Conservation (phyloP, 1,284 basidiomycete genomes). For the Sanghuangporus baumii region DNA sequence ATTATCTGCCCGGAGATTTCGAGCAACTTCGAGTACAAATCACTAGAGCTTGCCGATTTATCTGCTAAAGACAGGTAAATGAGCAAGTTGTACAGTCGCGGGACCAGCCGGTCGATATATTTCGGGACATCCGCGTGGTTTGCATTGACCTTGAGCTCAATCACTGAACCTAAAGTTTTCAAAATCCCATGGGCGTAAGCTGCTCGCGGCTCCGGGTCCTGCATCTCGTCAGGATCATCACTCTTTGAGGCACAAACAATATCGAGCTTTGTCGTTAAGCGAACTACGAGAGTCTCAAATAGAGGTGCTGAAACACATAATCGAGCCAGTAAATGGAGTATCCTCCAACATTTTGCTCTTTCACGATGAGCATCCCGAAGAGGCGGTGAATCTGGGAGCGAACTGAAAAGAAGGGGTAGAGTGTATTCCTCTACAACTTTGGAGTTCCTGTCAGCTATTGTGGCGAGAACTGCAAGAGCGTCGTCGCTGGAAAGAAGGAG, state of each 20-base stretch:
- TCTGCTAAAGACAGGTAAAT: conserved; percentile 47
- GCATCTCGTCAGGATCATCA: conserved; percentile 14
- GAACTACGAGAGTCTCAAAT: conserved; percentile 81
- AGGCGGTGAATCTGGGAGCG: conserved; percentile 67
- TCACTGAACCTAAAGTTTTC: conserved; percentile 55
- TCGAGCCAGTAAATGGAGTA: conserved; percentile 65
- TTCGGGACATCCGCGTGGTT: conserved; percentile 69
- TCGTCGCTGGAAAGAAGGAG: conserved; percentile 44
- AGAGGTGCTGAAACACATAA: conserved; percentile 75
- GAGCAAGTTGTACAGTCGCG: conserved; percentile 66
- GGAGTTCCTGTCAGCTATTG: conserved; percentile 58
- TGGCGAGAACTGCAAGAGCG: conserved; percentile 63
- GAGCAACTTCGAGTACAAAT: conserved; percentile 63
- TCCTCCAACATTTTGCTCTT: conserved; percentile 62
- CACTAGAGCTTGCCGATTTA: conserved; percentile 33
- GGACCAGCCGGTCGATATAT: conserved; percentile 72
- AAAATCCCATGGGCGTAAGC: conserved; percentile 86
- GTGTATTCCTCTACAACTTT: conserved; percentile 72
- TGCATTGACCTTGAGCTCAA: conserved; percentile 59
- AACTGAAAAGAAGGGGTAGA: conserved; percentile 73
- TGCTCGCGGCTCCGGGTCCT: conserved; percentile 49
- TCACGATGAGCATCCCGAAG: conserved; percentile 46
- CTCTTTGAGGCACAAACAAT: conserved; percentile 47
- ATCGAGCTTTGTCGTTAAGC: conserved; percentile 78
- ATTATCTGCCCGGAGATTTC: conserved; percentile 59